Base-by-base conservation (phyloP, 306 rosid genomes). In the Trifolium pratense region DNA sequence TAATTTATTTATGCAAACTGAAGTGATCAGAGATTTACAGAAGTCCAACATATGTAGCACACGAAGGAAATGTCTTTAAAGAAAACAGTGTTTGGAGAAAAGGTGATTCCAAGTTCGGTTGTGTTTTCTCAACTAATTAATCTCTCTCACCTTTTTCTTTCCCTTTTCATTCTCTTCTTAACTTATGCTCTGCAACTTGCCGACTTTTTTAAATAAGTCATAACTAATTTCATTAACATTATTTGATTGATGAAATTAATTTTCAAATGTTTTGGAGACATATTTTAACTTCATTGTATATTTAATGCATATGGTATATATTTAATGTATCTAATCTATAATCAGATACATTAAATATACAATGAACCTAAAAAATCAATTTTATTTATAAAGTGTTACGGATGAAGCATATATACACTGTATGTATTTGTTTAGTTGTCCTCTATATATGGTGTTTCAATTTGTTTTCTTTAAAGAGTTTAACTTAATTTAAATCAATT, bases 51-150 rank as follows among this genome's bases (percentile, higher is more conserved):
- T 57, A 43, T 43, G 16, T 43, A 76, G 48, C 75, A 57, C 75
- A 57, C 31, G 64, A 37, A 70, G 39, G 66, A 65, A 48, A 75
- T 80, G n/a, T n/a, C n/a, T n/a, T n/a, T 57, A 69, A 80, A 43
- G 49, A 68, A 53, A 75, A 29, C 9, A 34, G 23, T 69, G 36
- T 66, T 46, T 42, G 70, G 63, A 51, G 81, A 79, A 75, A 81
- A 77, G 70, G 70, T 68, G 36, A 46, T 64, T 75, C 63, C 71
- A 76, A 60, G 73, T 65, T 78, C 61, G 16, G 76, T 74, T 49
- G 18, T 80, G 83, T 58, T 80, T 84, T 77, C 46, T 77, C 79
- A 80, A 74, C 81, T 59, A 56, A 76, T 73, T 59, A 56, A 76
- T 73, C 55, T 66, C 39, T 64, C 68, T 77, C 34, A 69, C 57